A percentile compares a stretch with the other conserved stretches of the same genome.
These are phyloP conservation scores for Penicillium odoratum DNA, from an alignment of 495 filamentous ascomycete species.

Conservation along the genomic window DNA sequence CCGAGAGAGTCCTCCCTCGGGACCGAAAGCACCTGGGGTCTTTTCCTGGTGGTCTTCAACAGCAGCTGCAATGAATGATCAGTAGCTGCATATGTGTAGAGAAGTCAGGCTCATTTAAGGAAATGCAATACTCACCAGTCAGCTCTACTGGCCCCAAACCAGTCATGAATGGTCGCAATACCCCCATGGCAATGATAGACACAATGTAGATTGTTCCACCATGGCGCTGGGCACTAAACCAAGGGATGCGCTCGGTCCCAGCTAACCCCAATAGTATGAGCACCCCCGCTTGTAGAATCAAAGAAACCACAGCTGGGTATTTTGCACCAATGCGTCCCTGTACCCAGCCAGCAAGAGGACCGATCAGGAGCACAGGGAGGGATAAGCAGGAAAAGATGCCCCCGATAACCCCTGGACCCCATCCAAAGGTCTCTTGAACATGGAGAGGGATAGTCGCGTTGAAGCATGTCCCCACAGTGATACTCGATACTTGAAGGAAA, in stretches of 20 bases:
- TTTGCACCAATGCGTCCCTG: conserved; percentile 10
- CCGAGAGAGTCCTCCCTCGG: too few species aligned
- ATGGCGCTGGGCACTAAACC: background rate
- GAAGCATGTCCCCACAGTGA: conserved; percentile 1
- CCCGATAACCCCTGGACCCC: conserved; percentile 6
- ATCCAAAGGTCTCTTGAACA: conserved; percentile 9
- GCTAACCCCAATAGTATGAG: background rate
- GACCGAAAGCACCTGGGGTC: too few species aligned
- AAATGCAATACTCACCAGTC: background rate
- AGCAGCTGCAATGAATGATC: too few species aligned
- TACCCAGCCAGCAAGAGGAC: conserved; percentile 15
- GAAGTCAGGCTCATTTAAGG: too few species aligned
- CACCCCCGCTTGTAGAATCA: background rate
- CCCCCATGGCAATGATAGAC: conserved; percentile 7
- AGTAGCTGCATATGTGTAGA: too few species aligned
- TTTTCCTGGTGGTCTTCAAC: too few species aligned
- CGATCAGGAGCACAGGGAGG: conserved; percentile 11
- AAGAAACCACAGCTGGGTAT: background rate
- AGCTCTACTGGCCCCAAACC: conserved; percentile 12
- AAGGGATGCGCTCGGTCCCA: background rate
- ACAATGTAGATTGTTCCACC: background rate
- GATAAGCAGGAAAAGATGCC: conserved; percentile 11
- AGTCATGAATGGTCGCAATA: conserved; percentile 10
- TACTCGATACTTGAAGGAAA: background rate
- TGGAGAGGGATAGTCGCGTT: conserved; percentile 14